Percentiles rank a stretch among this genome's conserved stretches.
Conservation (phyloP, 768 basidiomycete species). For the Tephrocybe sp. region DNA sequence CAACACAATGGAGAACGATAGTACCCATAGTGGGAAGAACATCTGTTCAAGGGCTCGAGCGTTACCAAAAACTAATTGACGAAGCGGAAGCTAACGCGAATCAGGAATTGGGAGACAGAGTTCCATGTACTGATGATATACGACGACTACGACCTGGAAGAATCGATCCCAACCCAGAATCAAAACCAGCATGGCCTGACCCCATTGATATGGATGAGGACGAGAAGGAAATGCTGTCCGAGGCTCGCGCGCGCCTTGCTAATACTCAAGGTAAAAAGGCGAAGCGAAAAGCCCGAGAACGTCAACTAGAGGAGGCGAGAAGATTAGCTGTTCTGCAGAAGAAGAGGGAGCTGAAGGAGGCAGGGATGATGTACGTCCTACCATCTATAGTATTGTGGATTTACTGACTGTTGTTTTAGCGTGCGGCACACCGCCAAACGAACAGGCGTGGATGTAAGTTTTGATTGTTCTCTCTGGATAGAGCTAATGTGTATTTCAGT, state of each 20-base stretch:
- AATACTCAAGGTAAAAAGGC: constrained; percentile 99
- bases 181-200: constrained; percentile 96
- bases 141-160: constrained; percentile 89
- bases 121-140: constrained; percentile 91
- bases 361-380: constrained; percentile 84
- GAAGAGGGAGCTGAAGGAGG: constrained; percentile 95
- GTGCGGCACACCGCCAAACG: constrained; percentile 94
- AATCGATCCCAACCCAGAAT: constrained; percentile 98
- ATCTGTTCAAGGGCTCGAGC: constrained; percentile 95
- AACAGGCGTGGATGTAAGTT: constrained; percentile 93
- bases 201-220: constrained; percentile 99
- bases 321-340: constrained; percentile 94
- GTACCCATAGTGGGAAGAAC: constrained; percentile 98
- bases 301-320: constrained; percentile 94
- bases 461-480: constrained; percentile 1
- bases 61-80: constrained; percentile 96
- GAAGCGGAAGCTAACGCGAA: constrained; percentile 97
- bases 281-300: constrained; percentile 96
- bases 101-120: constrained; percentile 85
- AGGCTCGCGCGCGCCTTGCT: constrained; percentile 94
- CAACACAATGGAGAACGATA: constrained; percentile 99
- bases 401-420: constrained; percentile 33
- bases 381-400: constrained; percentile 4
- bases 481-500: constrained; percentile 45
- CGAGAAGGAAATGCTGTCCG: constrained; percentile 99